Percentiles rank a stretch among this genome's conserved stretches.
Evolutionary conservation across 2,329 filamentous ascomycete species (phyloP).

Genomic region (Chaetothyriales sp.): DNA sequence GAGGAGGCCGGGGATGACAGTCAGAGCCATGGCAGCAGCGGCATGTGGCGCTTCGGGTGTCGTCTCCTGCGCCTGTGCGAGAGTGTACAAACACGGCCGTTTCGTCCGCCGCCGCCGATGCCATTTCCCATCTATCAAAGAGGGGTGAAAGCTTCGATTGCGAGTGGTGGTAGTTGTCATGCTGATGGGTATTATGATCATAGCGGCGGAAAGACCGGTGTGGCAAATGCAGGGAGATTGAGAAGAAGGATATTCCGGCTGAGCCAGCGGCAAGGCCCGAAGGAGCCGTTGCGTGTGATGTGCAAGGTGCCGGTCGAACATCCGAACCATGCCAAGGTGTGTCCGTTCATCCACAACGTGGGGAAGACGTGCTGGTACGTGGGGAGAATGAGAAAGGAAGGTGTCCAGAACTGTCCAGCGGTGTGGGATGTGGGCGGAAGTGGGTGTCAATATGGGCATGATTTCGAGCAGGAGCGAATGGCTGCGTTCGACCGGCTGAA

Average conservation of each 20-base stretch:
- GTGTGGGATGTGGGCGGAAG: not conserved
- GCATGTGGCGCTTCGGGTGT: not conserved
- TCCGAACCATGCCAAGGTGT: not conserved
- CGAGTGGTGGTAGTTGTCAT: not conserved
- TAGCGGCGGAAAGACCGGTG: not conserved
- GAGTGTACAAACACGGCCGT: not conserved
- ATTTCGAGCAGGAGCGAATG: not conserved
- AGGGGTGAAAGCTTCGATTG: not conserved
- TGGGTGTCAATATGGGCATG: not conserved
- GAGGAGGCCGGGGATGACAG: not conserved
- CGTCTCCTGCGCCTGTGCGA: not conserved
- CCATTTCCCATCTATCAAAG: not conserved
- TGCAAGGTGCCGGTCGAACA: not conserved
- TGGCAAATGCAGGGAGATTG: not conserved
- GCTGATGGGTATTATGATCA: too few species aligned
- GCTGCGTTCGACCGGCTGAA: not conserved
- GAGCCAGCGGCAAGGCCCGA: not conserved
- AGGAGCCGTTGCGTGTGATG: not conserved
- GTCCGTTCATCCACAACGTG: not conserved
- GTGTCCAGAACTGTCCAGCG: not conserved
- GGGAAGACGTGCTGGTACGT: not conserved
- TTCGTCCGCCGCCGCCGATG: not conserved
- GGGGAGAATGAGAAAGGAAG: not conserved
- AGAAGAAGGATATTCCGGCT: not conserved
- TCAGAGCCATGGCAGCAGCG: not conserved